Base-by-base conservation (phyloP, 2,329 filamentous ascomycete species). In the Tothia fuscella region DNA sequence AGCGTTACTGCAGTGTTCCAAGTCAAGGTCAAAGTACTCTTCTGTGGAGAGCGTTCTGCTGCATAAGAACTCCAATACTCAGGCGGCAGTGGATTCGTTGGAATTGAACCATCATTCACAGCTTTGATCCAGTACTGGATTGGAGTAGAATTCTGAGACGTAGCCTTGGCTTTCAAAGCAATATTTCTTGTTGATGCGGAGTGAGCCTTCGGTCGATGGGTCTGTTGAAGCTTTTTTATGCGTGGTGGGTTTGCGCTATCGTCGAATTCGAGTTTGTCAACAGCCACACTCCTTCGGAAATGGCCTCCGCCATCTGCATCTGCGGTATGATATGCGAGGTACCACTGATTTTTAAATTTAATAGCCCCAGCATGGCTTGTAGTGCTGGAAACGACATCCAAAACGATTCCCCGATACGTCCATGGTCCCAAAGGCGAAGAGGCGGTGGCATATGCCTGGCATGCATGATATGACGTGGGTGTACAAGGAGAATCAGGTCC, bases 51-150 rank as follows among this genome's bases (percentile, higher is more conserved):
- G 29, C 36, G 40, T n/a, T 56, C 50, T 4, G 49, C 56, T 13
- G 46, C 50, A 45, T 57, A 62, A 6, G 57, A 60, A 39, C 46
- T 50, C 59, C 59, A 62, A 48, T 61, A 61, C 45, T 62, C 59
- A 3, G 59, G 58, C 26, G 58, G 59, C 6, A 61, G 50, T 4
- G 59, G 58, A 16, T 50, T 55, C 34, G 45, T 36, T 29, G 53
- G 51, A 20, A 62, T 50, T 32, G 48, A 46, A 14, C 46, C 55
- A 39, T 62, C 58, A 44, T 61, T 58, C 36, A 61, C 45, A 10
- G 58, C 49, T 12, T 51, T 51, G 7, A 58, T 53, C 58, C 59
- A 62, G 48, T 62, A 62, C 47, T 62, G 59, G 26, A 62, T 57
- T 1, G 58, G 58, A 4, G 57, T 60, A 6, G 42, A 43, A 39